Conservation (phyloP, 1,139 yeast species). For the Suhomyces bokatorum region DNA sequence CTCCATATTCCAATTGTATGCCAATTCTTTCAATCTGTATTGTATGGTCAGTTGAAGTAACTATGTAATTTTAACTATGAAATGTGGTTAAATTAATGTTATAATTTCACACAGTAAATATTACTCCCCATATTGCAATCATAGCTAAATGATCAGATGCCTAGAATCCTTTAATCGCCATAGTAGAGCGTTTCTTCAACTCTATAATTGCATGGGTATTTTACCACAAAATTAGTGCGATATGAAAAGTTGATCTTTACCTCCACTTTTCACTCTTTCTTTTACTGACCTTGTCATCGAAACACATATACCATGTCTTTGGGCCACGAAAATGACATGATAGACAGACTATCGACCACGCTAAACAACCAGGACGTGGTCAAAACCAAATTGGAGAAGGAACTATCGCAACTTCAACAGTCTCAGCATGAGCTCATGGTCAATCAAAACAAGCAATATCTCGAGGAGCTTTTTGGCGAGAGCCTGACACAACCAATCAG, state of each 20-base stretch:
- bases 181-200: not conserved
- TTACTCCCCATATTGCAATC: too few relatives aligned
- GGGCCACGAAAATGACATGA: constrained; percentile 30
- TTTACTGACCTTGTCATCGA: not conserved
- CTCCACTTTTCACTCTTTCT: not conserved
- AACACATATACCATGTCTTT: constrained; percentile 20
- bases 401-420: constrained; percentile 27
- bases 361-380: constrained; percentile 9
- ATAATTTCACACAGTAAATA: too few relatives aligned
- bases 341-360: constrained; percentile 26
- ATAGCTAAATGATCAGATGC: too few relatives aligned
- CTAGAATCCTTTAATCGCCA: too few relatives aligned
- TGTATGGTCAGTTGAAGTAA: too few relatives aligned
- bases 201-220: not conserved
- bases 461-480: constrained; percentile 44
- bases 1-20: too few relatives aligned
- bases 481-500: constrained; percentile 46
- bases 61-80: too few relatives aligned
- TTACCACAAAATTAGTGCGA: too few relatives aligned
- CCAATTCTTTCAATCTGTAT: too few relatives aligned
- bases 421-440: constrained; percentile 36
- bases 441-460: constrained; percentile 40
- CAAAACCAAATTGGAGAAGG: constrained; percentile 29
- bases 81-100: too few relatives aligned
- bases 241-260: not conserved